Evolutionary conservation across 192 early-diverging fungal species (phyloP).

Genomic region (Podila epigama): DNA sequence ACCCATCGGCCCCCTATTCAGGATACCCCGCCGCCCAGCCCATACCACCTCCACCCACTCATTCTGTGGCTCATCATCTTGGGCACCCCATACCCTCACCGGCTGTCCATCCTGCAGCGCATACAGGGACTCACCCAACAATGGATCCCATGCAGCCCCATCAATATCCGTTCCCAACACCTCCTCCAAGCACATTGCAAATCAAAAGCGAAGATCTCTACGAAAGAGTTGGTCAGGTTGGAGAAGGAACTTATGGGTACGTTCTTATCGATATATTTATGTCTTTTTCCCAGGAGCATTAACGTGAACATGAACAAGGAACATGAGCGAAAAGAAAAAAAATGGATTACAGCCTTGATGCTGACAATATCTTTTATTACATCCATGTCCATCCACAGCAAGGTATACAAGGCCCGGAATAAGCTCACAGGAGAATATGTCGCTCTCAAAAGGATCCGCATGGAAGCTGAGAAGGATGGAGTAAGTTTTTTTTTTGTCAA

Average conservation of each 20-base stretch:
- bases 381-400: conserved; percentile 56
- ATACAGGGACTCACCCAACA: not conserved
- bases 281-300: not conserved
- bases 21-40: no score
- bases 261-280: not conserved
- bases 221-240: conserved; percentile 79
- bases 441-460: conserved; percentile 83
- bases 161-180: not conserved
- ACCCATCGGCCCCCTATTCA: no score
- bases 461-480: conserved; percentile 82
- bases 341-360: no score
- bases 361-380: no score
- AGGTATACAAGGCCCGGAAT: conserved; percentile 84
- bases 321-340: no score
- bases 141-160: not conserved
- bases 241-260: conserved; percentile 84
- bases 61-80: not conserved
- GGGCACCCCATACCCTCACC: not conserved
- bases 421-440: conserved; percentile 73
- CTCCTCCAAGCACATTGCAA: not conserved
- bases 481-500: conserved; percentile 38
- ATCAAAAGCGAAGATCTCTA: conserved; percentile 64
- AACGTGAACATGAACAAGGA: no score
- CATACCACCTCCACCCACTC: not conserved
- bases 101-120: not conserved